A percentile compares a stretch with the other conserved stretches of the same genome.
These are phyloP conservation scores for Calonectria henricotiae DNA, from an alignment of 2,329 filamentous ascomycete species.

Conservation along the genomic window DNA sequence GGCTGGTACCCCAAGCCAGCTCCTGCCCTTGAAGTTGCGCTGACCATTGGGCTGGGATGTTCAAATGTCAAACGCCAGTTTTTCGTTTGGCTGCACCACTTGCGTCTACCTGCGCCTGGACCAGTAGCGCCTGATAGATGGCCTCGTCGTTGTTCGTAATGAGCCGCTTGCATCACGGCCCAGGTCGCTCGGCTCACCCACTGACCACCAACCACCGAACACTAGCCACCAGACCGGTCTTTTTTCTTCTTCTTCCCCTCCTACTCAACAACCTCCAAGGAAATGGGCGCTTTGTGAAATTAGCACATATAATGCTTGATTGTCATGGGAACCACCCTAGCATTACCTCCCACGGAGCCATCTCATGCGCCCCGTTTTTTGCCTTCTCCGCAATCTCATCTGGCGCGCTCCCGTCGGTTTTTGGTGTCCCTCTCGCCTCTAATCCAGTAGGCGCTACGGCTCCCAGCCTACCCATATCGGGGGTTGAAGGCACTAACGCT, in stretches of 20 bases:
- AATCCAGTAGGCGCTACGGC: slow-evolving; percentile 7
- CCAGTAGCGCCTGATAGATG: background rate
- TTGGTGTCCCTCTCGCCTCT: background rate
- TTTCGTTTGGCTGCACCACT: background rate
- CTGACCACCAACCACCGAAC: background rate
- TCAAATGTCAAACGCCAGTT: slow-evolving; percentile 16
- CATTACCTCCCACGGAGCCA: slow-evolving; percentile 5
- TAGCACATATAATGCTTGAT: slow-evolving; percentile 32
- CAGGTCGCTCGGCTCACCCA: background rate
- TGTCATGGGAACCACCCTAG: slow-evolving; percentile 25
- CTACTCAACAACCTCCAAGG: slow-evolving; percentile 1
- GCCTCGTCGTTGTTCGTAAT: background rate
- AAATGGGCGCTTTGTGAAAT: slow-evolving; percentile 33
- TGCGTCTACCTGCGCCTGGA: background rate
- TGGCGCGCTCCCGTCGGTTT: slow-evolving; percentile 23
- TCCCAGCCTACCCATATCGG: background rate
- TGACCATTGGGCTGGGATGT: slow-evolving; percentile 17
- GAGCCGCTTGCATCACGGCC: slow-evolving; percentile 16
- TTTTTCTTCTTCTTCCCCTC: background rate
- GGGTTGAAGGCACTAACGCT: slow-evolving; percentile 18
- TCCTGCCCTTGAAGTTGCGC: slow-evolving; percentile 22
- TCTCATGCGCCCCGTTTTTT: slow-evolving; percentile 31
- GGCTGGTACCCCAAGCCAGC: slow-evolving; percentile 22
- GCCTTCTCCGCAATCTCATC: slow-evolving; percentile 33
- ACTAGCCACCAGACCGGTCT: slow-evolving; percentile 1